phyloP scores from a whole-genome alignment of 2,329 filamentous ascomycete species.

The Aspergillus fischeri region DNA sequence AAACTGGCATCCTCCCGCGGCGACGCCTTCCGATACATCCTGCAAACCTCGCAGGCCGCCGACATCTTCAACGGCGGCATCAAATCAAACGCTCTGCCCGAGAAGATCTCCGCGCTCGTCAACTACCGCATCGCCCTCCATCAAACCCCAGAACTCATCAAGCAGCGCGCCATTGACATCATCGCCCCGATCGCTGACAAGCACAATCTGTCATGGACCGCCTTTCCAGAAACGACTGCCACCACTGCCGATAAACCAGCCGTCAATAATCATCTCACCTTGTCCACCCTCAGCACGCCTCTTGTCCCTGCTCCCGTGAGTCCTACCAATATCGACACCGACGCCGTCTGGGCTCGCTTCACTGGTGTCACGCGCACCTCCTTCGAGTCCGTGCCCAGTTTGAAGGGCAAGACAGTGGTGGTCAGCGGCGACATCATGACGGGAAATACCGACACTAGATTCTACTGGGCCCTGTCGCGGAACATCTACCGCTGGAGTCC shows the following conservation, averaged over 20 bases:
- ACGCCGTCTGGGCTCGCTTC: constrained; percentile 34
- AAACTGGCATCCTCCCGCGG: constrained; percentile 38
- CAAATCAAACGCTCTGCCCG: constrained; percentile 57
- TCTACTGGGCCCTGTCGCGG: constrained; percentile 51
- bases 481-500: constrained; percentile 53
- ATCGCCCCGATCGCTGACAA: constrained; percentile 46
- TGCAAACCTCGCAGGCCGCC: constrained; percentile 56
- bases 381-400: constrained; percentile 33
- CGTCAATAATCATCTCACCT: constrained; percentile 24
- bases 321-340: constrained; percentile 28
- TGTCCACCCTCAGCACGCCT: constrained; percentile 27
- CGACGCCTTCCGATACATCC: constrained; percentile 46
- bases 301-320: constrained; percentile 31
- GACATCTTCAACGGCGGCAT: constrained; percentile 54
- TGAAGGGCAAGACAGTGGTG: constrained; percentile 35
- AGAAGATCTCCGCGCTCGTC: constrained; percentile 49
- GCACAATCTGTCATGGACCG: constrained; percentile 47
- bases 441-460: constrained; percentile 51
- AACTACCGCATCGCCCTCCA: constrained; percentile 58
- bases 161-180: constrained; percentile 45
- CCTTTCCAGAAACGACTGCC: constrained; percentile 36
- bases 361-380: constrained; percentile 38
- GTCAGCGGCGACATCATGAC: constrained; percentile 48
- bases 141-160: constrained; percentile 46
- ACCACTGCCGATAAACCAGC: constrained; percentile 9